Evolutionary conservation across 805 yeast genomes (phyloP).

Genomic region (Metschnikowia baotianmanensis): DNA sequence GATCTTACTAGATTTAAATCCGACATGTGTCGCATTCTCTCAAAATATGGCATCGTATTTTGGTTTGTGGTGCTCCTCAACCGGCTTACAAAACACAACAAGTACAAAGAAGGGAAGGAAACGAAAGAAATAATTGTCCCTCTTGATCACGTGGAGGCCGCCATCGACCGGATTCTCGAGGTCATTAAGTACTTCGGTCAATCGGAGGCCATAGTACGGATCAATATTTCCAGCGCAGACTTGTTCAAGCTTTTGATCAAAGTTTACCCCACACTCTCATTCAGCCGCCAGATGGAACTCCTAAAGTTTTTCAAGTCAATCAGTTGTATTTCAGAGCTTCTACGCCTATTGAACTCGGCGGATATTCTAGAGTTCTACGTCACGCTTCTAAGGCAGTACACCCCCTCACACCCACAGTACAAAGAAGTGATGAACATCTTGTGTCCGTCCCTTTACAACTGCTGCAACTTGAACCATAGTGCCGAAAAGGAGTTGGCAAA

Average conservation of each 20-base stretch:
- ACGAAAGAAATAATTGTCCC: no score
- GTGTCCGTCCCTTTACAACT: conserved; percentile 50
- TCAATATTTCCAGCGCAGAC: conserved; percentile 36
- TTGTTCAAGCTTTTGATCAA: conserved; percentile 42
- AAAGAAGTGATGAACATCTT: conserved; percentile 43
- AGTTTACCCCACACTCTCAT: conserved; percentile 31
- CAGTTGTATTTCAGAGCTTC: conserved; percentile 35
- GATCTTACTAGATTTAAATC: conserved; percentile 40
- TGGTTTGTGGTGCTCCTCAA: conserved; percentile 43
- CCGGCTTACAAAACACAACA: conserved; percentile 25
- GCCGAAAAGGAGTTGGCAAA: conserved; percentile 46
- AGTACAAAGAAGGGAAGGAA: not conserved
- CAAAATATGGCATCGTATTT: conserved; percentile 41
- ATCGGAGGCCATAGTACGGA: conserved; percentile 45
- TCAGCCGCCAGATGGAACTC: conserved; percentile 34
- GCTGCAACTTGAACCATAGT: conserved; percentile 46
- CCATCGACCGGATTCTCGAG: conserved; percentile 33
- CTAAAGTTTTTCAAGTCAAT: conserved; percentile 46
- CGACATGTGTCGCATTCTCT: conserved; percentile 40
- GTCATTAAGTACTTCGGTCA: conserved; percentile 44
- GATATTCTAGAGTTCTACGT: conserved; percentile 47
- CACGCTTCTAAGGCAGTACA: conserved; percentile 25
- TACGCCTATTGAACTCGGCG: conserved; percentile 33
- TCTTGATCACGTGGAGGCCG: conserved; percentile 7
- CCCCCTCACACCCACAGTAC: conserved; percentile 30